phyloP scores from a whole-genome alignment of 208 protist species.

The Trichomonas vaginalis region DNA sequence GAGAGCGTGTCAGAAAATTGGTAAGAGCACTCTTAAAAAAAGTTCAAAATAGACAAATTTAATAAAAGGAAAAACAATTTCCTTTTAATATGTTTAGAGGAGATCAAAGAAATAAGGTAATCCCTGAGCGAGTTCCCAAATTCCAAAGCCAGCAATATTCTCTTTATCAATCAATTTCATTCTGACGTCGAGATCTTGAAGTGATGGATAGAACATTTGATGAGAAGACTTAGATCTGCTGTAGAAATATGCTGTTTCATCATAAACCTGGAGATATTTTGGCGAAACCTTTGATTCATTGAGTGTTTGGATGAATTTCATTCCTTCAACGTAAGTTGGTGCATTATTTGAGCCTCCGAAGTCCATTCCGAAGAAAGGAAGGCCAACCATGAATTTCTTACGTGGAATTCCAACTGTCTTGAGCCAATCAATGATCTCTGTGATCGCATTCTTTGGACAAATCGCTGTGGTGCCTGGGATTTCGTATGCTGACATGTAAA shows the following conservation, averaged over 20 bases:
- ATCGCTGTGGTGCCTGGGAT: not conserved
- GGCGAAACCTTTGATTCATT: not conserved
- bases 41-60: not conserved
- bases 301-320: not conserved
- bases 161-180: not conserved
- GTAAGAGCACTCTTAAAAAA: not conserved
- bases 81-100: not conserved
- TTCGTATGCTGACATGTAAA: not conserved
- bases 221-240: not conserved
- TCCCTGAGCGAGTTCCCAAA: constrained; percentile 1
- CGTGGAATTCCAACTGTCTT: not conserved
- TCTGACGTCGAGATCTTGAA: not conserved
- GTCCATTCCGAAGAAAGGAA: not conserved
- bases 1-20: not conserved
- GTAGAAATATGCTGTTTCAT: not conserved
- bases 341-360: not conserved
- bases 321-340: not conserved
- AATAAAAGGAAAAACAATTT: not conserved
- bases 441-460: not conserved
- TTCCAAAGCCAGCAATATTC: not conserved
- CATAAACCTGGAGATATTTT: not conserved
- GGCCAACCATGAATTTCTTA: not conserved
- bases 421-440: not conserved
- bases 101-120: constrained; percentile 12
- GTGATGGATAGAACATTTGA: not conserved